Evolutionary conservation across 1,284 basidiomycete genomes (phyloP), one percentile per base, ranked within the genome.

Genomic region (Cryptococcus sp.): DNA sequence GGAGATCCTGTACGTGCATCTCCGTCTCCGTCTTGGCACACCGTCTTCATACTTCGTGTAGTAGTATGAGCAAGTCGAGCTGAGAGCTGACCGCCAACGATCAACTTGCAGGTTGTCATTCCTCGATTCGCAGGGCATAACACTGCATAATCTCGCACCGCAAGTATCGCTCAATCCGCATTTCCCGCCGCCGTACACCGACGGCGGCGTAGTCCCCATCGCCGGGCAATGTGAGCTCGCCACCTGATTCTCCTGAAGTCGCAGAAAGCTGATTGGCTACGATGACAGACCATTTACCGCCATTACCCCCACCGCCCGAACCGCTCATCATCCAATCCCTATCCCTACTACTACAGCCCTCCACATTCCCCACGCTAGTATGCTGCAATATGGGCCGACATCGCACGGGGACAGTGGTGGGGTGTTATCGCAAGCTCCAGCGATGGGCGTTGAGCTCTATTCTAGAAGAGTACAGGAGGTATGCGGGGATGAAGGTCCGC

Each of bases 311-410:
- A 13, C 76, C 76, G 0, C 70, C 76, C 0, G 82, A 84, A 69
- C 82, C 83, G 22, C 75, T 82, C 11, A 82, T 84, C 59, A 78
- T 83, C 53, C 78, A 80, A 61, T 80, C 82, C 1, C 72, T 83
- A 56, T 78, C 81, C 20, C 73, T 83, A 27, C 75, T 84, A 44
- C 75, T 84, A 6, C 78, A 81, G 51, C 79, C 81, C 0, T 64
- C 72, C 1, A 81, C 79, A 3, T 82, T 81, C 58, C 82, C 82
- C 0, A 78, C 79, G 2, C 72, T 82, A 2, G 80, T 84, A 57
- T 82, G 82, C 76, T 84, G 82, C 70, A 81, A 82, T 58, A 77
- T 82, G 60, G 82, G 82, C 3, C 67, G 82, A 52, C 82, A 83
- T 61, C 62, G 82, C 11, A 82, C 82, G 0, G 82, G 82, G 3